Percentiles rank a stretch among this genome's conserved stretches.
Conservation (phyloP, 75 land plant species). For the Cryptomeria japonica region DNA sequence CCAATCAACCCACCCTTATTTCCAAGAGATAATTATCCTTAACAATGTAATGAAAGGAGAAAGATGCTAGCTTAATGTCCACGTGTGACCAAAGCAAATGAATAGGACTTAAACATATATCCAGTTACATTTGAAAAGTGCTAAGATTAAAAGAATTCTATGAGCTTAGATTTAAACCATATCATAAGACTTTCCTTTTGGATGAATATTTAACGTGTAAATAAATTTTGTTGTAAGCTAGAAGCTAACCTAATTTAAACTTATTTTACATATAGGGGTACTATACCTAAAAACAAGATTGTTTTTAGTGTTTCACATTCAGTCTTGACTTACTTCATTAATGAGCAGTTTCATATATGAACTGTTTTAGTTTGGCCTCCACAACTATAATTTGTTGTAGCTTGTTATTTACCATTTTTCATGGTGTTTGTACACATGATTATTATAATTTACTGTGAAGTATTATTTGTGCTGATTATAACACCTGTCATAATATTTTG, state of each 20-base stretch:
- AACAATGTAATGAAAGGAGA: too few species aligned
- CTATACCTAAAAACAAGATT: not conserved
- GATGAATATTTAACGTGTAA: not conserved
- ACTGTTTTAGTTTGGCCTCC: not conserved
- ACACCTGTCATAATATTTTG: not conserved
- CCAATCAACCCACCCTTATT: too few species aligned
- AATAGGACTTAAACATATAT: too few species aligned
- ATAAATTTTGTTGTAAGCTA: not conserved
- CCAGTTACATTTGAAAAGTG: too few species aligned
- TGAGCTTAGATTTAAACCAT: too few species aligned
- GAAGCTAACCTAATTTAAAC: not conserved
- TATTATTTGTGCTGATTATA: not conserved
- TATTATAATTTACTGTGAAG: not conserved
- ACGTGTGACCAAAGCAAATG: too few species aligned
- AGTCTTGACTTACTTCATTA: not conserved
- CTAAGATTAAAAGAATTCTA: too few species aligned
- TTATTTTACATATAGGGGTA: not conserved
- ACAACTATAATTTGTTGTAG: not conserved
- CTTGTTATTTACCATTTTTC: not conserved
- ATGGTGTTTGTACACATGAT: not conserved
- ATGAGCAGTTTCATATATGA: not conserved
- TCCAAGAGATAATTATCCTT: too few species aligned
- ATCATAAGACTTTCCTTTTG: not conserved
- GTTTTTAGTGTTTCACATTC: not conserved
- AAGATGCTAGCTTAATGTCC: too few species aligned